Base-by-base conservation (phyloP, 2,329 filamentous ascomycete genomes). In the Thelonectria olida region DNA sequence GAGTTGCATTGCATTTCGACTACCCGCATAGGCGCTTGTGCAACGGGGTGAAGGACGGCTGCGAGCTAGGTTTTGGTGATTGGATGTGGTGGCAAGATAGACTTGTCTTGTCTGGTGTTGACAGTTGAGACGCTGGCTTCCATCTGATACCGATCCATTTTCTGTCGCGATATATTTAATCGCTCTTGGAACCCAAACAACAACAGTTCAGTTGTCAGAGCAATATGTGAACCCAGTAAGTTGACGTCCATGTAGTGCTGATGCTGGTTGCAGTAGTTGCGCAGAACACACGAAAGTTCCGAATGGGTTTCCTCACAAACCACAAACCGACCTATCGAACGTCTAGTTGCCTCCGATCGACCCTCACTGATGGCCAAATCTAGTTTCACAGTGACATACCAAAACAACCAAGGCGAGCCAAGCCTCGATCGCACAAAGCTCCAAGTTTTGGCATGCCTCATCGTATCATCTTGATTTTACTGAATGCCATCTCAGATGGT, bases 21-120 rank as follows among this genome's bases (percentile, higher is more conserved):
- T 54, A 45, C 39, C 39, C 42, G 56, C 51, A 63, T 54, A 41
- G 45, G 62, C 66, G 63, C 67, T 65, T 69, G 63, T 61, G 66
- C 34, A 39, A 34, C 31, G 23, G 38, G 58, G 61, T 56, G 48
- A 57, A 54, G 49, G 42, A 59, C 34, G 49, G 25, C 49, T 36
- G 38, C 45, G 20, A 19, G 49, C 47, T 45, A 49, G 50, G 17
- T 36, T 52, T 39, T 52, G 41, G 45, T 44, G 34, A 28, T 54
- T 57, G 42, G 41, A 22, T 54, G 50, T n/a, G 20, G 60, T 70
- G 59, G 65, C 69, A 70, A 52, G 52, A 36, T 45, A 51, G 23
- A 23, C 9, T 17, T 23, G 13, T 7, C 39, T 36, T 52, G 51
- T 25, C 49, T 41, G 8, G 17, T 20, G 31, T 41, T 12, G 23